Conservation (phyloP, 2,329 filamentous ascomycete genomes). For the Magnaporthiopsis poae region DNA sequence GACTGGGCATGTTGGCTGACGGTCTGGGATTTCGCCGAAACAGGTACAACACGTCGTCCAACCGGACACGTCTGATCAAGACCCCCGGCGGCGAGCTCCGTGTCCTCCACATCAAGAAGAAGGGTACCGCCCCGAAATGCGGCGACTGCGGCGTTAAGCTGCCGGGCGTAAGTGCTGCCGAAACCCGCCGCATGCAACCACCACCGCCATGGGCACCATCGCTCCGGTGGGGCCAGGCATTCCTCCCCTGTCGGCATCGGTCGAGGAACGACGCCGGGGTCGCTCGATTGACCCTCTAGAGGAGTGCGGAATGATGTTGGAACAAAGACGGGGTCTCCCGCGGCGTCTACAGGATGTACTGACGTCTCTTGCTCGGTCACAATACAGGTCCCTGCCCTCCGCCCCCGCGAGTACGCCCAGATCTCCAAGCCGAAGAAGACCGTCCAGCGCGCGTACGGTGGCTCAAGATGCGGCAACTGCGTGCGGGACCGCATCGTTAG, state of each 20-base stretch:
- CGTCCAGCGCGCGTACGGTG: slow-evolving; percentile 95
- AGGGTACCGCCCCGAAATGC: slow-evolving; percentile 94
- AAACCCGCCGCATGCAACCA: not conserved
- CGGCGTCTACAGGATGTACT: slow-evolving; percentile 1
- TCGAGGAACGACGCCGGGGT: not conserved
- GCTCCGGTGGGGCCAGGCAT: not conserved
- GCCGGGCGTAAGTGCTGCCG: slow-evolving; percentile 72
- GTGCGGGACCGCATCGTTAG: slow-evolving; percentile 96
- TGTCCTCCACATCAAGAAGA: slow-evolving; percentile 99
- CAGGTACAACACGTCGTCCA: slow-evolving; percentile 96
- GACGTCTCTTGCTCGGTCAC: slow-evolving; percentile 10
- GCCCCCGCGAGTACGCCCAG: slow-evolving; percentile 92
- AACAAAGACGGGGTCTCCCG: not conserved
- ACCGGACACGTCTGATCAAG: slow-evolving; percentile 92
- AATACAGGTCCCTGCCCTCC: slow-evolving; percentile 78
- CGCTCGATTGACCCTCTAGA: not conserved
- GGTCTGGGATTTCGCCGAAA: not conserved
- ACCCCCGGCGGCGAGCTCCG: slow-evolving; percentile 93
- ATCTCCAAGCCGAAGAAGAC: slow-evolving; percentile 99
- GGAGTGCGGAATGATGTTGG: not conserved
- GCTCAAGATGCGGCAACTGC: slow-evolving; percentile 96
- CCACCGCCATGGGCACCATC: not conserved
- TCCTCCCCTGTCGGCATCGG: not conserved
- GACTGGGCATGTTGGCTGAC: not conserved
- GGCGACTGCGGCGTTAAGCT: slow-evolving; percentile 98